A percentile compares a stretch with the other conserved stretches of the same genome.
Conservation (phyloP, 108 stramenopile genomes). For the Cyclotella cryptica region DNA sequence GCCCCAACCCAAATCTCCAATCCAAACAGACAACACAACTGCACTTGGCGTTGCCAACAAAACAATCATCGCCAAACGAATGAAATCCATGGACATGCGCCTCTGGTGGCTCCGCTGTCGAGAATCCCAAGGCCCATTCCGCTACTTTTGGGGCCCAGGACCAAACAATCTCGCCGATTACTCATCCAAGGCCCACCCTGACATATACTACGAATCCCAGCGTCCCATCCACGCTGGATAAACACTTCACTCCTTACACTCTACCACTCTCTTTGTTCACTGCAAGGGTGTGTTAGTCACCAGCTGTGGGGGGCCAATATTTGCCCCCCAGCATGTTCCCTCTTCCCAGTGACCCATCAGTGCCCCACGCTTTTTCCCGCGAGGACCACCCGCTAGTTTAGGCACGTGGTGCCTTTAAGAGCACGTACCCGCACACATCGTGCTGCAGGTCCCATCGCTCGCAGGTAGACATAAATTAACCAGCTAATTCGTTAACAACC, state of each 20-base stretch:
- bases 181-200: slow-evolving; percentile 1
- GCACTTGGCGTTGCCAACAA: slow-evolving; percentile 55
- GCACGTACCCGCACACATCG: no score
- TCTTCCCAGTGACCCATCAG: no score
- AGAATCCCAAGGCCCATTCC: slow-evolving; percentile 13
- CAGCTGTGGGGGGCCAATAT: no score
- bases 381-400: no score
- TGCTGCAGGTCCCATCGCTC: no score
- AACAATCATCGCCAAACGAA: slow-evolving; percentile 50
- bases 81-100: slow-evolving; percentile 18
- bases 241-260: no score
- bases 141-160: slow-evolving; percentile 2
- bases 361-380: no score
- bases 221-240: neutral
- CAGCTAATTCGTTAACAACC: no score
- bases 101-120: slow-evolving; percentile 7
- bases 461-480: no score
- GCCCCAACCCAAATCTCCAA: slow-evolving; percentile 49
- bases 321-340: no score
- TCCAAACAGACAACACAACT: slow-evolving; percentile 53
- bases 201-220: neutral
- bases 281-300: slow-evolving; percentile 8
- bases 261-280: neutral
- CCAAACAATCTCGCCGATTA: slow-evolving; percentile 8
- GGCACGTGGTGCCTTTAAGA: no score